Evolutionary conservation across 805 yeast species (phyloP).

Genomic region (Cyberlindnera meyerae): DNA sequence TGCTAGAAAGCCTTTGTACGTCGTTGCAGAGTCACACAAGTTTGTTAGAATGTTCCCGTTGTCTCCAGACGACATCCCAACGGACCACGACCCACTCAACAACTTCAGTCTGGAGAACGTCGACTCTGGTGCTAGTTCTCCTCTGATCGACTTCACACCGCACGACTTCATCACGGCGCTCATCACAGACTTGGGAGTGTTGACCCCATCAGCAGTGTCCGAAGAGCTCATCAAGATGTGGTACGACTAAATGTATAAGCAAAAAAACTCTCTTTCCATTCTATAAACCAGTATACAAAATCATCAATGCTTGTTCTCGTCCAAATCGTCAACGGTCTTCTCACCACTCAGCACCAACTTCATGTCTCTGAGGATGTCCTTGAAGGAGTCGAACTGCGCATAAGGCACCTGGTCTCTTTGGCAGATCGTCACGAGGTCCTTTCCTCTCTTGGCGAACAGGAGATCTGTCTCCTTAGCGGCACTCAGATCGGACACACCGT

Average conservation of each 20-base stretch:
- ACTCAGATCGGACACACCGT: constrained; percentile 91
- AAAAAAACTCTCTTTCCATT: neutral
- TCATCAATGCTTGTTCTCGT: constrained; percentile 26
- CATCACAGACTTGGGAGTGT: constrained; percentile 92
- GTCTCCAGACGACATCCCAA: constrained; percentile 86
- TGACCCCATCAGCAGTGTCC: constrained; percentile 97
- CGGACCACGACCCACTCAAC: constrained; percentile 42
- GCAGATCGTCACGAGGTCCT: constrained; percentile 85
- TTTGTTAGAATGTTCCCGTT: constrained; percentile 95
- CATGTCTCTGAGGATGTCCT: constrained; percentile 65
- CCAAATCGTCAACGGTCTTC: constrained; percentile 30
- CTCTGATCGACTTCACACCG: constrained; percentile 87
- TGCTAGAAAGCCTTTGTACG: constrained; percentile 90
- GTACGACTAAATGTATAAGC: constrained; percentile 60
- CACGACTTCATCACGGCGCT: constrained; percentile 93
- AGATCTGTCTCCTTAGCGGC: constrained; percentile 96
- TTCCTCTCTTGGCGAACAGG: constrained; percentile 88
- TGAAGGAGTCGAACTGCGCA: constrained; percentile 72
- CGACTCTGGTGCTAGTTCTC: constrained; percentile 39
- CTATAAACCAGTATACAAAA: neutral
- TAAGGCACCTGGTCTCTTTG: constrained; percentile 75
- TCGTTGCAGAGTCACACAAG: constrained; percentile 91
- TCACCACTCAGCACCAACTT: constrained; percentile 46
- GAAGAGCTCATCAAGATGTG: constrained; percentile 97
- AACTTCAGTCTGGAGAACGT: constrained; percentile 31